phyloP scores from a whole-genome alignment of 2,329 filamentous ascomycete genomes.

The Pseudopyricularia javanii region DNA sequence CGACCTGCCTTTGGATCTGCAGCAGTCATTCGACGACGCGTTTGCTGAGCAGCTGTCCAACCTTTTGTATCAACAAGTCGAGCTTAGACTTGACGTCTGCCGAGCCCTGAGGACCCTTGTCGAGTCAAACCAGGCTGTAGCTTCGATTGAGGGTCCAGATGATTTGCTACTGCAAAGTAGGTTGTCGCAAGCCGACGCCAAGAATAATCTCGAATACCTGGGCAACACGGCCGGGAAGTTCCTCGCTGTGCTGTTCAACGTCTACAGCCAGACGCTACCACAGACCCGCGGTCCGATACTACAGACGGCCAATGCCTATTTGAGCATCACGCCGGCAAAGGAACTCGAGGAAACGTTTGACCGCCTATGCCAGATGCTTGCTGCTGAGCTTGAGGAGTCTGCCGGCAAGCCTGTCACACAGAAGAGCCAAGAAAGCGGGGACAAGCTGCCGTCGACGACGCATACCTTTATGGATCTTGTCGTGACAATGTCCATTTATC shows the following conservation, averaged over 20 bases:
- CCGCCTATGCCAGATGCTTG: slow-evolving; percentile 75
- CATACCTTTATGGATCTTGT: slow-evolving; percentile 95
- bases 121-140: slow-evolving; percentile 79
- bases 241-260: slow-evolving; percentile 95
- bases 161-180: slow-evolving; percentile 67
- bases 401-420: neutral
- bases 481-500: slow-evolving; percentile 89
- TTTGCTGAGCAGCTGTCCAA: slow-evolving; percentile 90
- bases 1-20: slow-evolving; percentile 73
- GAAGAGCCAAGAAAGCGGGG: slow-evolving; percentile 49
- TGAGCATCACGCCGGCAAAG: slow-evolving; percentile 69
- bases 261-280: slow-evolving; percentile 91
- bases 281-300: slow-evolving; percentile 85
- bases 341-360: slow-evolving; percentile 84
- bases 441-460: slow-evolving; percentile 79
- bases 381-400: slow-evolving; percentile 50
- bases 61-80: slow-evolving; percentile 81
- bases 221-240: slow-evolving; percentile 74
- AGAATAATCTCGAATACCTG: slow-evolving; percentile 72
- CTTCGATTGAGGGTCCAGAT: slow-evolving; percentile 55
- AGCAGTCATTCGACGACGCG: slow-evolving; percentile 64
- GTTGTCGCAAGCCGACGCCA: slow-evolving; percentile 61
- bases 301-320: slow-evolving; percentile 86
- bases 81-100: slow-evolving; percentile 79
- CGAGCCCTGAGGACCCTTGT: slow-evolving; percentile 75